Conservation (phyloP, 768 basidiomycete species). For the Pleurotus pulmonarius region DNA sequence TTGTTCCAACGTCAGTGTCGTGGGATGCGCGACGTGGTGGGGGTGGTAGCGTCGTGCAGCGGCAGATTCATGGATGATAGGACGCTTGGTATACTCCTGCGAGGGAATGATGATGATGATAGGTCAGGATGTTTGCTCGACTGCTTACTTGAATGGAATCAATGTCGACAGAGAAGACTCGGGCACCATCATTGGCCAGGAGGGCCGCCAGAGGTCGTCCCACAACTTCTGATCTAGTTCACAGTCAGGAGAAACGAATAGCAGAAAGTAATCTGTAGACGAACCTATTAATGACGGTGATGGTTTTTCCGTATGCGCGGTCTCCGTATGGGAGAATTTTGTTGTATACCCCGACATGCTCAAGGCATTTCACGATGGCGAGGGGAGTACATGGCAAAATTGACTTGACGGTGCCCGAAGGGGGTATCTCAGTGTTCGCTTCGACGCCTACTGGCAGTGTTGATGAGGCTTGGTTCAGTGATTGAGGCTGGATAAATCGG, state of each 20-base stretch:
- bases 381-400: slow-evolving; percentile 97
- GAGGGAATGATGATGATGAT: not conserved
- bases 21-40: slow-evolving; percentile 76
- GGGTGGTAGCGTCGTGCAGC: slow-evolving; percentile 66
- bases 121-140: not conserved
- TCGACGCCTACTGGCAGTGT: slow-evolving; percentile 28
- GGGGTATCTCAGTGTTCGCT: slow-evolving; percentile 57
- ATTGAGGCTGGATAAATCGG: slow-evolving; percentile 83
- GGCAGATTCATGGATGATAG: slow-evolving; percentile 37
- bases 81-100: slow-evolving; percentile 91
- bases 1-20: slow-evolving; percentile 65
- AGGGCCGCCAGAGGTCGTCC: slow-evolving; percentile 95
- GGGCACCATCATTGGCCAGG: slow-evolving; percentile 93
- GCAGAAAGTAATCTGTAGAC: not conserved
- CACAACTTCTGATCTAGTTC: slow-evolving; percentile 85
- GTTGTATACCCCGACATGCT: slow-evolving; percentile 91
- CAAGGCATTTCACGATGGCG: slow-evolving; percentile 93
- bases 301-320: slow-evolving; percentile 86
- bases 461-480: slow-evolving; percentile 48
- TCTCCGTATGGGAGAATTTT: slow-evolving; percentile 89
- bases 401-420: slow-evolving; percentile 87
- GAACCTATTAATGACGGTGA: slow-evolving; percentile 93
- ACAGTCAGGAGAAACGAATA: slow-evolving; percentile 6
- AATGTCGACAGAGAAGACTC: slow-evolving; percentile 93
- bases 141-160: slow-evolving; percentile 77